Conservation (phyloP, 192 early-diverging fungal genomes). For the Irineochytrium annulatum region DNA sequence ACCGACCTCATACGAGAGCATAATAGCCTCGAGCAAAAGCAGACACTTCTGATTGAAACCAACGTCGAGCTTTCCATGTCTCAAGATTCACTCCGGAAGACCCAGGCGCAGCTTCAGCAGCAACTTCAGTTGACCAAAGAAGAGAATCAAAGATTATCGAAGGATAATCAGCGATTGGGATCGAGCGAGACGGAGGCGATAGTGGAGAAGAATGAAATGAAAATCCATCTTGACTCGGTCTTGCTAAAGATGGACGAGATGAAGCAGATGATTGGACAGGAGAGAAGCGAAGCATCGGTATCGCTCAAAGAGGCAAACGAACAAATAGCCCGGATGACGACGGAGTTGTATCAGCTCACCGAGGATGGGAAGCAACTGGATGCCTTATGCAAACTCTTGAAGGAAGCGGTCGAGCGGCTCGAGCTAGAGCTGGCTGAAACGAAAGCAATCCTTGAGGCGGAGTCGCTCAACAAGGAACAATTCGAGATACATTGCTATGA, state of each 20-base stretch:
- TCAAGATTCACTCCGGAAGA: constrained; percentile 20
- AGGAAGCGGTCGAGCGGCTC: constrained; percentile 29
- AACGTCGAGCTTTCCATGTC: constrained; percentile 28
- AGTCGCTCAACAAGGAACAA: constrained; percentile 37
- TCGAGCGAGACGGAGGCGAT: constrained; percentile 11
- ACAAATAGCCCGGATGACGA: constrained; percentile 27
- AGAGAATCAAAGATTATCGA: constrained; percentile 13
- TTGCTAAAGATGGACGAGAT: constrained; percentile 37
- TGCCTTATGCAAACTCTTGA: constrained; percentile 23
- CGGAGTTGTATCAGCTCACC: constrained; percentile 27
- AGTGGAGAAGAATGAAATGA: constrained; percentile 24
- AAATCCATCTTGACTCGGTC: constrained; percentile 39
- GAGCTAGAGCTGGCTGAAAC: constrained; percentile 28
- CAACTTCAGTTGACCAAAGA: constrained; percentile 4
- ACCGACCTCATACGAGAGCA: constrained; percentile 20
- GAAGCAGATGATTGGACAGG: constrained; percentile 28
- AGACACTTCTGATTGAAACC: constrained; percentile 21
- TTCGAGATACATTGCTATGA: constrained; percentile 41
- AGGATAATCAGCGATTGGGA: constrained; percentile 19
- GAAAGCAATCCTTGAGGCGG: constrained; percentile 25
- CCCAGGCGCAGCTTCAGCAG: constrained; percentile 5
- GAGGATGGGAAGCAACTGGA: constrained; percentile 31
- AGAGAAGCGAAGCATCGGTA: constrained; percentile 24
- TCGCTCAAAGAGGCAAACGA: constrained; percentile 36
- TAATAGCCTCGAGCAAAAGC: constrained; percentile 31